Percentiles rank a stretch among this genome's conserved stretches.
phyloP scores from a whole-genome alignment of 192 early-diverging fungal species.

The Coemansia javaensis region DNA sequence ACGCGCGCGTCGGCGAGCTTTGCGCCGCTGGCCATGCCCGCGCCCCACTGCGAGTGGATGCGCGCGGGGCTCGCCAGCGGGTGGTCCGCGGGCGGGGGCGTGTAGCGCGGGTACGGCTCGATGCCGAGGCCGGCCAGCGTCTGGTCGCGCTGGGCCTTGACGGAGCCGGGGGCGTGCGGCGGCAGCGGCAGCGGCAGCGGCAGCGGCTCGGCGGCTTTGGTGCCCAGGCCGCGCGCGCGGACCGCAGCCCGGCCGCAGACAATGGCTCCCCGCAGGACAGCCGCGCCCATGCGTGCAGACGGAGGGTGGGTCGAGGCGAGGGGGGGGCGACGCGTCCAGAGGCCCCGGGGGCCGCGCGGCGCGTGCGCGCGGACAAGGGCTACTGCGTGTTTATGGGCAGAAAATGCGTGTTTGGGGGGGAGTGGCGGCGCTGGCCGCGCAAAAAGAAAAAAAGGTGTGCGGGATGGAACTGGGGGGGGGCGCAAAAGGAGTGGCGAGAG shows the following conservation, averaged over 20 bases:
- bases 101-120: conserved; percentile 39
- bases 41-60: conserved; percentile 21
- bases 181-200: neutral
- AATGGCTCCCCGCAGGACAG: no score
- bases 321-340: no score
- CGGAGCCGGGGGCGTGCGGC: conserved; percentile 4
- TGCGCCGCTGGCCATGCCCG: conserved; percentile 18
- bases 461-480: neutral
- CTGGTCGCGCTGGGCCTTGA: conserved; percentile 24
- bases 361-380: no score
- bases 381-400: no score
- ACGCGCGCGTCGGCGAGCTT: conserved; percentile 27
- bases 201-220: neutral
- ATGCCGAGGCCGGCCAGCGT: conserved; percentile 14
- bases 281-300: no score
- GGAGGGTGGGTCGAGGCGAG: no score
- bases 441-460: no score
- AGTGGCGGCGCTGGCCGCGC: no score
- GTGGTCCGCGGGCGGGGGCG: conserved; percentile 9
- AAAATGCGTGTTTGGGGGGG: no score
- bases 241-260: no score
- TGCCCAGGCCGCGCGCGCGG: no score
- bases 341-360: no score
- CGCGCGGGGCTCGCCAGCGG: conserved; percentile 12
- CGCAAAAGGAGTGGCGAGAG: neutral